Conservation (phyloP, 1,139 yeast genomes). For the Pichia sp. region DNA sequence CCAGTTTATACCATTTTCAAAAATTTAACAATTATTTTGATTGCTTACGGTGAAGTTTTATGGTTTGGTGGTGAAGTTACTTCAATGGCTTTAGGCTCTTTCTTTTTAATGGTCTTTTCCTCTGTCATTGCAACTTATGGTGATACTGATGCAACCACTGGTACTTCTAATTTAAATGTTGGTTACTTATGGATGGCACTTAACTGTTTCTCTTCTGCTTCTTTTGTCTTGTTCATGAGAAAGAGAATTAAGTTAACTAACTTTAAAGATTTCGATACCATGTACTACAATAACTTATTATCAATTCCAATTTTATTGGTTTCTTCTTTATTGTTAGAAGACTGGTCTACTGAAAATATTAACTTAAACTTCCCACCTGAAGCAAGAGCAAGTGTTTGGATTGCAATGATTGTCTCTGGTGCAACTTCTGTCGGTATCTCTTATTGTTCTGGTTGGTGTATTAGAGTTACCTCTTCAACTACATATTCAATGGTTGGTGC, state of each 20-base stretch:
- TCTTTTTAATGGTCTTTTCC: slow-evolving; percentile 84
- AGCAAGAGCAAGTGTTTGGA: slow-evolving; percentile 56
- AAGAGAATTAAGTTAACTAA: slow-evolving; percentile 95
- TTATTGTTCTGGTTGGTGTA: slow-evolving; percentile 99
- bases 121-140: slow-evolving; percentile 93
- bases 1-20: slow-evolving; percentile 98
- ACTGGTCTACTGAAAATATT: slow-evolving; percentile 83
- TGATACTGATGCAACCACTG: slow-evolving; percentile 44
- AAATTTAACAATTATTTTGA: slow-evolving; percentile 90
- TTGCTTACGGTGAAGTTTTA: slow-evolving; percentile 95
- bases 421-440: slow-evolving; percentile 93
- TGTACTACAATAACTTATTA: slow-evolving; percentile 92
- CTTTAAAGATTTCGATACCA: slow-evolving; percentile 96
- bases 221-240: slow-evolving; percentile 91
- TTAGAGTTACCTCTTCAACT: slow-evolving; percentile 95
- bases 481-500: slow-evolving; percentile 99
- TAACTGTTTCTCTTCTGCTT: slow-evolving; percentile 90
- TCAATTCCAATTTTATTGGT: slow-evolving; percentile 82
- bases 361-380: slow-evolving; percentile 70
- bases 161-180: slow-evolving; percentile 47
- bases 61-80: slow-evolving; percentile 96
- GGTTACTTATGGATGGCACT: slow-evolving; percentile 97
- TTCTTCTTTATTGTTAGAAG: slow-evolving; percentile 74
- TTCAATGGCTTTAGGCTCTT: slow-evolving; percentile 82
- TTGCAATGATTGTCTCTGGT: slow-evolving; percentile 89